Evolutionary conservation across 306 rosid genomes (phyloP), one percentile per base, ranked within the genome.

Genomic region (Argentina anserina): DNA sequence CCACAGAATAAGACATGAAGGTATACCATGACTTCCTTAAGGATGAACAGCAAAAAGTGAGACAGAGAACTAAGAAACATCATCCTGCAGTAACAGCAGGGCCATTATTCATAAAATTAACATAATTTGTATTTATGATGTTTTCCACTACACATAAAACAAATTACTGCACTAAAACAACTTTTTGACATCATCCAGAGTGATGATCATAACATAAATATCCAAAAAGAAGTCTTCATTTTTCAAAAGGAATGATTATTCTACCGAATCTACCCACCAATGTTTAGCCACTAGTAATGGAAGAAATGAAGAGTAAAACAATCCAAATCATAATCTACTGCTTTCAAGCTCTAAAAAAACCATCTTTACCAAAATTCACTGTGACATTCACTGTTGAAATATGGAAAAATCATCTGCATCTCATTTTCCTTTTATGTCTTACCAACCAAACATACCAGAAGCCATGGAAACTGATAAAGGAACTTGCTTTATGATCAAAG

Each of bases 61-160:
- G 29, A 2, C 20, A 18, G 9, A 21, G 31, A 50, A 52, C 23
- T 20, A 49, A 58, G 59, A 65, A 61, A 73, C 73, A 72, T 63
- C 61, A 41, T 61, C 68, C 67, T 36, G 49, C 59, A 73, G 71
- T 71, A 79, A 47, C 67, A 36, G 53, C 76, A 78, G 45, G 77
- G 71, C 20, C n/a, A 67, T 59, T 60, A 40, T 77, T 55, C 63
- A 61, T 59, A 50, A 76, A 68, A 21, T 41, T 40, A 70, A 76
- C 49, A 84, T 49, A 79, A 70, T 70, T 34, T 28, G 80, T 39
- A 83, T 67, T 75, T 13, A 81, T 80, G 82, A 74, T 76, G 79
- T 70, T 76, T 72, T 73, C 83, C 78, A 83, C 79, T 74, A 65
- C 49, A 76, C 36, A 74, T 67, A 85, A 80, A 79, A 66, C 81